phyloP scores from a whole-genome alignment of 176 grass and related monocot genomes.

The Poa pratensis region DNA sequence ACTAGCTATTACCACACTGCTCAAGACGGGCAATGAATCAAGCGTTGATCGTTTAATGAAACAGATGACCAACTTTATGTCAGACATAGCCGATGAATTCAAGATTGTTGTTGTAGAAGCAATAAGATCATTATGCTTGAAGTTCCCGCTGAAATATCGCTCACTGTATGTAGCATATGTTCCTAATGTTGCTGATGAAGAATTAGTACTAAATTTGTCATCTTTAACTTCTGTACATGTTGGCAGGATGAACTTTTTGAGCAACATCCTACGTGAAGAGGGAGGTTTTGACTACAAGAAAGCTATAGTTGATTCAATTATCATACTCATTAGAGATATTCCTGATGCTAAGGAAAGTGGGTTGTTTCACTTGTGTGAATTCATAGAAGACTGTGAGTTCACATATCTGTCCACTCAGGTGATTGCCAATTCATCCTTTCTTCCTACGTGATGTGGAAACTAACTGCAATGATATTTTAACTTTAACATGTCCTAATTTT shows the following conservation, averaged over 20 bases:
- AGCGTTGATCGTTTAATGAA: conserved; percentile 99
- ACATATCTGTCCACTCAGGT: conserved; percentile 99
- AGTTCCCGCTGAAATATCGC: conserved; percentile 97
- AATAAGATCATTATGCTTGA: conserved; percentile 95
- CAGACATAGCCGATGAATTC: conserved; percentile 98
- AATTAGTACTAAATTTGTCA: conserved; percentile 19
- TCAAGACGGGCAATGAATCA: conserved; percentile 99
- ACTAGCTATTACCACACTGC: conserved; percentile 92
- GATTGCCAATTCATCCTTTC: conserved; percentile 19
- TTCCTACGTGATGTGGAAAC: conserved; percentile 16
- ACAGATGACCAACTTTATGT: conserved; percentile 99
- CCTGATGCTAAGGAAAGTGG: conserved; percentile 98
- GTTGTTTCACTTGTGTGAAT: conserved; percentile 98
- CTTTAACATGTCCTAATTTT: not conserved
- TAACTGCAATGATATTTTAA: not conserved
- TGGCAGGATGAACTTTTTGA: conserved; percentile 98
- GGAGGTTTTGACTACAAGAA: conserved; percentile 99
- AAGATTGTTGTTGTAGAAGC: conserved; percentile 99
- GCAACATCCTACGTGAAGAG: conserved; percentile 97
- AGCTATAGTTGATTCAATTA: conserved; percentile 96
- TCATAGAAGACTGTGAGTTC: conserved; percentile 99
- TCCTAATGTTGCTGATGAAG: conserved; percentile 23
- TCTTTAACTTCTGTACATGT: conserved; percentile 28
- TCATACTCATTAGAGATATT: conserved; percentile 98
- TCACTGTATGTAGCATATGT: conserved; percentile 70